Conservation (phyloP, 2,329 filamentous ascomycete species). For the Fonsecaea nubica region DNA sequence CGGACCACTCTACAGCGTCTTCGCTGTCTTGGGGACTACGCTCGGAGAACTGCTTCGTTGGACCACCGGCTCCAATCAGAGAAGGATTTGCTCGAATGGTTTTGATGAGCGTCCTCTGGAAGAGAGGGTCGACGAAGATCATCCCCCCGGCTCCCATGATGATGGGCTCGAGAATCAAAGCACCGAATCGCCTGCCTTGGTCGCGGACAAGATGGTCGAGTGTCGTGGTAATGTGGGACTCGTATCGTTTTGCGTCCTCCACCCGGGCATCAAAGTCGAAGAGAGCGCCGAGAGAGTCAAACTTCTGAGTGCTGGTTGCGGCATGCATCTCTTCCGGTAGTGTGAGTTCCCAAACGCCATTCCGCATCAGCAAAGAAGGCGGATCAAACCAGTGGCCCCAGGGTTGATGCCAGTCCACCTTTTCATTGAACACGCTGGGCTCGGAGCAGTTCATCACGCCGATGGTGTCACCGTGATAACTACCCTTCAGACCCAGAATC, state of each 20-base stretch:
- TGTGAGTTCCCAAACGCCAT: constrained; percentile 65
- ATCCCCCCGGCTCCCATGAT: constrained; percentile 84
- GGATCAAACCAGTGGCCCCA: constrained; percentile 83
- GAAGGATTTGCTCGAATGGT: constrained; percentile 67
- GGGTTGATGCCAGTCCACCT: constrained; percentile 84
- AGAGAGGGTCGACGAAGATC: constrained; percentile 82
- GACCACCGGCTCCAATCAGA: constrained; percentile 55
- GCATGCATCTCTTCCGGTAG: constrained; percentile 27
- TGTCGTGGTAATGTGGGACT: constrained; percentile 62
- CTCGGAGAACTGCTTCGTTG: background rate
- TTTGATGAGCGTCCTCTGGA: constrained; percentile 73
- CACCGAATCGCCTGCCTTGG: constrained; percentile 72
- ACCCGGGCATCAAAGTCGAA: constrained; percentile 65
- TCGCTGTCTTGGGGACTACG: background rate
- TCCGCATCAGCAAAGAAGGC: constrained; percentile 70
- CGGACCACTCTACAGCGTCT: constrained; percentile 62
- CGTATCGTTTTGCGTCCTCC: constrained; percentile 61
- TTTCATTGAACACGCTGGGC: constrained; percentile 77
- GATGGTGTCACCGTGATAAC: constrained; percentile 87
- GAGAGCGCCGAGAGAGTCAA: constrained; percentile 60
- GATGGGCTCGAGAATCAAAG: constrained; percentile 79
- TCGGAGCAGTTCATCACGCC: constrained; percentile 87
- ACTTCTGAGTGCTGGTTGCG: constrained; percentile 45
- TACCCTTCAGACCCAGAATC: constrained; percentile 76
- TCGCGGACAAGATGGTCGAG: constrained; percentile 60